Base-by-base conservation (phyloP, 129 eudicot species). In the Flaveria brownii region DNA sequence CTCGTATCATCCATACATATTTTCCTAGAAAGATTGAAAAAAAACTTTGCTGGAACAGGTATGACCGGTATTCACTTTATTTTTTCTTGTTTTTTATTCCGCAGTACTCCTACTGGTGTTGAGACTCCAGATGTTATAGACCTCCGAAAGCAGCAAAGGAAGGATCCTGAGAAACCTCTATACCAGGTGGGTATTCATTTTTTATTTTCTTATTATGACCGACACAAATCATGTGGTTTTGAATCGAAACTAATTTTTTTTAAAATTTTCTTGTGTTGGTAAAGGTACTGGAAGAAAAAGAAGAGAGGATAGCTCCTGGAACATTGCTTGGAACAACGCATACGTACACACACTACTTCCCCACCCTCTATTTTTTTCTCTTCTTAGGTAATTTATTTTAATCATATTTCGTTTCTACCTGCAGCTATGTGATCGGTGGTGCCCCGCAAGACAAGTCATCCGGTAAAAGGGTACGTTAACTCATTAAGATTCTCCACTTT, bases 61-160 rank as follows among this genome's bases (percentile, higher is more conserved):
- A 47, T 46, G 59, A 5, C n/a, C 41, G 25, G 43, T 54, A 14
- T 57, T 72, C 61, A 9, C 45, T 51, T 22, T 23, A 2, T 11
- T 60, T 60, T 36, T 25, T 23, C 17, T 23, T 60, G 12, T 23
- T 12, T 1, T 68, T 67, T 46, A 49, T 47, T 30, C 20, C 49
- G 1, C 82, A 91, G 99, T 61, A 94, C 99, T 36, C 99, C 97
- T 15, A 94, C 99, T 80, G 99, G 99, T 14, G 97, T 91, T 50
- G 97, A 94, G 84, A 94, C 99, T 75, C 97, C 99, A 41, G 96
- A 94, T 85, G 99, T 94, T 77, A 94, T 94, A 69, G 99, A 94
- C 63, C 97, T 94, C 30, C 97, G 97, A 14, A 94, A 94, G 86
- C 99, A 91, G 77, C 99, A 94, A 74, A 94, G 99, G 87, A 94